A percentile compares a stretch with the other conserved stretches of the same genome.
Conservation (phyloP, 1,139 yeast genomes). For the Hyphopichia buzzinii region DNA sequence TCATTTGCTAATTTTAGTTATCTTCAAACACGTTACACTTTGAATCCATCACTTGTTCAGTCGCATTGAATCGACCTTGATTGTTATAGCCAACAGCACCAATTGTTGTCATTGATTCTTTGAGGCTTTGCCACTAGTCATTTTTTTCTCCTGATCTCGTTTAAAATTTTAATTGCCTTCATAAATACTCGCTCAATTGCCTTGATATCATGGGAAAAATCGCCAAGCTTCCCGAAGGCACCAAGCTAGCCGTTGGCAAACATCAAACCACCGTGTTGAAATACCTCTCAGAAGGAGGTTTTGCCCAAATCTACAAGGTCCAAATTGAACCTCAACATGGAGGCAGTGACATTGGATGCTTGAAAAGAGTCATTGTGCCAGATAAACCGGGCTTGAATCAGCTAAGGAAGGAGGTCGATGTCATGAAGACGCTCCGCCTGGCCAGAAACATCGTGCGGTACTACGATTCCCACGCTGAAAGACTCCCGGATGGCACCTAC, state of each 20-base stretch:
- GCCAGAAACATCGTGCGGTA: constrained; percentile 62
- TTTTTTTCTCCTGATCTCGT: neutral
- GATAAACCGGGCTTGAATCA: constrained; percentile 65
- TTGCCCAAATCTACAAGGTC: constrained; percentile 60
- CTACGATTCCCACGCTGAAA: constrained; percentile 75
- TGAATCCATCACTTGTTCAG: too few relatives aligned
- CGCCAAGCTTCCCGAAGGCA: constrained; percentile 40
- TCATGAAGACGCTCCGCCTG: constrained; percentile 65
- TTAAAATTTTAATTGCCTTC: too few relatives aligned
- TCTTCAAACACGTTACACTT: too few relatives aligned
- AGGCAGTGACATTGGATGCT: constrained; percentile 51
- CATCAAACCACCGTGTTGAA: constrained; percentile 36
- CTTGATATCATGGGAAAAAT: constrained; percentile 9
- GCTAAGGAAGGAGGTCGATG: constrained; percentile 74
- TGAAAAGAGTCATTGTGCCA: constrained; percentile 72
- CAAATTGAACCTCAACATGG: constrained; percentile 41
- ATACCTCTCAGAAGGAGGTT: constrained; percentile 49
- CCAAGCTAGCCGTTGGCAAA: constrained; percentile 41
- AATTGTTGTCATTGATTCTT: too few relatives aligned
- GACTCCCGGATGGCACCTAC: constrained; percentile 53
- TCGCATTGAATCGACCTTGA: too few relatives aligned
- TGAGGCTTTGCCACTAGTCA: neutral
- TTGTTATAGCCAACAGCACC: too few relatives aligned
- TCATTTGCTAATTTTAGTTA: too few relatives aligned
- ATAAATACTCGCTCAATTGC: too few relatives aligned